These are phyloP conservation scores for Glaciozyma antarctica DNA, from an alignment of 768 basidiomycete genomes.

Conservation along the genomic window DNA sequence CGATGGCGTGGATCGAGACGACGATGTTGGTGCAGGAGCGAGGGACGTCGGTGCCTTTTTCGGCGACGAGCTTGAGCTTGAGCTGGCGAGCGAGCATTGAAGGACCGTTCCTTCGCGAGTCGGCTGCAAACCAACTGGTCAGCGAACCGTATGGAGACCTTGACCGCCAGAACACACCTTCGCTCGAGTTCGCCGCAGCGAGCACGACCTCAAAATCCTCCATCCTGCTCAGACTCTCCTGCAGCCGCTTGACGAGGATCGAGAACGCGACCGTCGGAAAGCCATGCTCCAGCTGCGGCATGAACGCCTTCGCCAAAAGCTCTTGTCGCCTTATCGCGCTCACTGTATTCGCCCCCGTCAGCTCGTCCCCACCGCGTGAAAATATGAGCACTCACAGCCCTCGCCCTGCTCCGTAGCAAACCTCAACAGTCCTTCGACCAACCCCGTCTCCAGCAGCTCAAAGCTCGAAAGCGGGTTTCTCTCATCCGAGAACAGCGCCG, in stretches of 20 bases:
- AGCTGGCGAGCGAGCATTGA: conserved; percentile 86
- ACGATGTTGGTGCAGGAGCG: conserved; percentile 69
- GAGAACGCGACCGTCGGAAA: conserved; percentile 54
- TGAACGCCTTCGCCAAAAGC: conserved; percentile 69
- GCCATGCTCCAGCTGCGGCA: conserved; percentile 47
- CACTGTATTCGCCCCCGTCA: conserved; percentile 45
- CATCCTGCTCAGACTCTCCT: conserved; percentile 89
- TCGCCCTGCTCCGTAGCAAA: conserved; percentile 54
- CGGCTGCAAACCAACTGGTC: conserved; percentile 40
- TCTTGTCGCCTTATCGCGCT: conserved; percentile 58
- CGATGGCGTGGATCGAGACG: conserved; percentile 95
- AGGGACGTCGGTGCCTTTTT: conserved; percentile 80
- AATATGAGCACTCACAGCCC: conserved; percentile 17
- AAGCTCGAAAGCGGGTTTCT: conserved; percentile 75
- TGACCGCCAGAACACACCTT: conserved; percentile 47
- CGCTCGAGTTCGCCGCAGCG: conserved; percentile 41
- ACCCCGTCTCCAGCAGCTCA: conserved; percentile 84
- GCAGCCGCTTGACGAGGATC: conserved; percentile 84
- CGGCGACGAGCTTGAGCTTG: conserved; percentile 77
- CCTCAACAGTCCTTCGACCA: conserved; percentile 73
- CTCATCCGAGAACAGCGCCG: conserved; percentile 60
- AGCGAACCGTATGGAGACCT: background rate
- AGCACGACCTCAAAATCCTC: conserved; percentile 93
- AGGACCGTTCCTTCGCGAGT: conserved; percentile 72
- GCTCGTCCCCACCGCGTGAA: background rate